phyloP scores from a whole-genome alignment of 306 rosid genomes.

The Benincasa hispida region DNA sequence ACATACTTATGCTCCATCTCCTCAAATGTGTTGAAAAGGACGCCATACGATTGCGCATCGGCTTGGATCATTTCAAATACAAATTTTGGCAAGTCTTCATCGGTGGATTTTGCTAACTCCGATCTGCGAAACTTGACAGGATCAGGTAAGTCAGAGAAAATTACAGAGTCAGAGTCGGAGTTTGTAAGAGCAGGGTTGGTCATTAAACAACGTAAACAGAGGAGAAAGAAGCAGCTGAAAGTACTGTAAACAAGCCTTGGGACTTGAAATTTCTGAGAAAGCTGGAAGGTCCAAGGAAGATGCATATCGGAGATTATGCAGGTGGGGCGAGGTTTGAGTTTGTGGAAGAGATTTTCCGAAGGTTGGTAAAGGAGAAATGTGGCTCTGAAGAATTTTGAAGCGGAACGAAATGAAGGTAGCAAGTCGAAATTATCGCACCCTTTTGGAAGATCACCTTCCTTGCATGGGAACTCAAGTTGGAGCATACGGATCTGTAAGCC shows the following conservation, averaged over 20 bases:
- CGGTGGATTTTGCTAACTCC: background rate
- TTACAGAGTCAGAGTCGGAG: too few relatives aligned
- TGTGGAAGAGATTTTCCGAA: too few relatives aligned
- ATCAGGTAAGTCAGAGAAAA: too few relatives aligned
- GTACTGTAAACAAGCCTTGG: conserved; percentile 13
- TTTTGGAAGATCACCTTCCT: background rate
- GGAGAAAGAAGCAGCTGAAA: background rate
- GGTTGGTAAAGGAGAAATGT: too few relatives aligned
- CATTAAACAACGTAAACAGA: background rate
- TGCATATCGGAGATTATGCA: too few relatives aligned
- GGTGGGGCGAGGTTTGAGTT: too few relatives aligned
- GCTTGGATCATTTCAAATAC: background rate
- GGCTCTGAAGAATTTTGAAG: too few relatives aligned
- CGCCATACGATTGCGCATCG: conserved; percentile 15
- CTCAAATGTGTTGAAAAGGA: conserved; percentile 15
- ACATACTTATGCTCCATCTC: conserved; percentile 35
- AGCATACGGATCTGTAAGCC: conserved; percentile 1
- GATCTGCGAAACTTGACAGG: too few relatives aligned
- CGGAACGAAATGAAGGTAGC: background rate
- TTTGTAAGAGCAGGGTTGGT: too few relatives aligned
- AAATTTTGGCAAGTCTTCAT: background rate
- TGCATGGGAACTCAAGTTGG: background rate
- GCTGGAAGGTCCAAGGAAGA: too few relatives aligned
- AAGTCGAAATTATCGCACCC: background rate
- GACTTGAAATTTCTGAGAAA: background rate